Conservation (phyloP, 768 basidiomycete genomes). For the Auriscalpium microsporum region DNA sequence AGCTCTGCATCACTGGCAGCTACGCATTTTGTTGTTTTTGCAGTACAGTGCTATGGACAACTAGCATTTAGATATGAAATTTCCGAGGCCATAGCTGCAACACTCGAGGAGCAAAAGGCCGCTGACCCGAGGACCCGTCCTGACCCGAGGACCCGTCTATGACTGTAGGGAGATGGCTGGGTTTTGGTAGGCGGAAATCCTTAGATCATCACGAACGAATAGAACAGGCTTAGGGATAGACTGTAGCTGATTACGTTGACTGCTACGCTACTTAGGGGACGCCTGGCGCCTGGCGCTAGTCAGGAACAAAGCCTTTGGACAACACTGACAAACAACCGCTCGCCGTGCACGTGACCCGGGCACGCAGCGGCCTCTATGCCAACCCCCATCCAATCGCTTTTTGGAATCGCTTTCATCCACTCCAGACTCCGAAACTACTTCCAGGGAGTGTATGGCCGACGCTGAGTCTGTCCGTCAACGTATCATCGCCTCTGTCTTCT, state of each 20-base stretch:
- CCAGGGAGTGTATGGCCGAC: constrained; percentile 26
- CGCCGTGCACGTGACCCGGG: not conserved
- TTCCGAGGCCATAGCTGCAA: no score
- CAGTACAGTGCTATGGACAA: no score
- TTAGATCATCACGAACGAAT: constrained; percentile 31
- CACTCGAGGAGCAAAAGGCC: no score
- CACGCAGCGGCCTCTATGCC: not conserved
- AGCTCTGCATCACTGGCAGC: no score
- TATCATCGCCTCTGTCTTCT: constrained; percentile 82
- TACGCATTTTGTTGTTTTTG: no score
- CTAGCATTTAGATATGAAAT: no score
- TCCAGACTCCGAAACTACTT: no score
- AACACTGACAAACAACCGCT: constrained; percentile 16
- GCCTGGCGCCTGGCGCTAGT: not conserved
- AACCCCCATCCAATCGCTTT: not conserved
- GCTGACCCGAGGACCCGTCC: no score
- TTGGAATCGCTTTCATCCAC: not conserved
- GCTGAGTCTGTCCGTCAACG: constrained; percentile 47
- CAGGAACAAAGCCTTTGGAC: constrained; percentile 16
- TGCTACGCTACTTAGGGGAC: not conserved
- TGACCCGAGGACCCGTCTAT: no score
- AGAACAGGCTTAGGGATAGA: constrained; percentile 5
- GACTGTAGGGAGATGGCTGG: constrained; percentile 7
- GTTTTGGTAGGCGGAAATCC: constrained; percentile 2
- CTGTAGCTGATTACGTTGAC: not conserved